Evolutionary conservation across 495 filamentous ascomycete genomes (phyloP), one percentile per base, ranked within the genome.

Genomic region (Aeminium ludgeri): DNA sequence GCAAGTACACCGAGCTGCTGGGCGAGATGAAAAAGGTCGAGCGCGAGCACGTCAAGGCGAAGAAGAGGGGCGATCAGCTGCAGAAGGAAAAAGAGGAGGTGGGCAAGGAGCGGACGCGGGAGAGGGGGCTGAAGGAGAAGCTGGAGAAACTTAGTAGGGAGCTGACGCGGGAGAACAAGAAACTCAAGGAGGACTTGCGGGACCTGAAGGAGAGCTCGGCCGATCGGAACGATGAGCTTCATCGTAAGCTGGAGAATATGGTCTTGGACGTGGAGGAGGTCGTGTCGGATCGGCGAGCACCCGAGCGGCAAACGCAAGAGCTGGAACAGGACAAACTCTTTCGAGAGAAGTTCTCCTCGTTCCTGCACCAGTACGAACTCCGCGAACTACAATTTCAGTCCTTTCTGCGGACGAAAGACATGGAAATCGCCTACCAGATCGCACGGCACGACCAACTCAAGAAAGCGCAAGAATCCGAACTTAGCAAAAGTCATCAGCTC

Each of bases 81-180:
- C 89, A 97, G 61, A 96, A 96, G 58, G 89, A 97, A 48, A 91
- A 91, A 57, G 89, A 97, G 59, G 76, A 81, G 46, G 73, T 75
- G 15, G 75, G 82, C 47, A 78, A 77, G 29, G 89, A 97, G 58
- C 67, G 92, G 38, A 86, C 70, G 59, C 91, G 89, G 59, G 86
- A 82, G 16, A 73, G 79, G 7, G 75, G 74, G 10, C 74, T 94
- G 54, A 92, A 86, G 57, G 82, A 93, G 46, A 95, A 95, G 59
- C 64, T 96, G 30, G 91, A 96, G 56, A 96, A 94, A 54, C 65
- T 96, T 30, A 93, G 85, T 49, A 66, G 89, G 25, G 87, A 96
- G 53, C 65, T 95, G 27, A 85, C 86, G 31, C 81, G 83, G 52
- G 91, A 97, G 55, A 96, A 96, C 59, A 95, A 96, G 58, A 83